Base-by-base conservation (phyloP, 169 alveolate species). In the Cyclospora cayetanensis region DNA sequence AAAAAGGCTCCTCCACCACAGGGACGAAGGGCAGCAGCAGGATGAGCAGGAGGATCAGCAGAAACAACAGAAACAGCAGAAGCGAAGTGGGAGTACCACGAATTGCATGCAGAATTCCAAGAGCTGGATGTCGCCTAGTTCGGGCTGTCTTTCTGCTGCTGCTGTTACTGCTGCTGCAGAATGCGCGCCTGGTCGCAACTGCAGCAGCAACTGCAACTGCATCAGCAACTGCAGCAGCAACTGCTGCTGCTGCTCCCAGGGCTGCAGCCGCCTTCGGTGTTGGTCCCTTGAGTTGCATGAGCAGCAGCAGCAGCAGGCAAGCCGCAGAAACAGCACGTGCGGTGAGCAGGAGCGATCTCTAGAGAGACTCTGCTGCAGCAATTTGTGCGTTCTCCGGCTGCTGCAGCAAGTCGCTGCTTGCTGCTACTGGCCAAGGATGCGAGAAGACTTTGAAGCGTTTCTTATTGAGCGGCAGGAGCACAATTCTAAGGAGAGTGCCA, bases 361-460 rank as follows among this genome's bases (percentile, higher is more conserved):
- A 1, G 84, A 72, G 0, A 60, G 35, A 20, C 84, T 72, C 5
- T 72, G 84, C 63, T 72, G 84, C 84, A 72, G 84, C 84, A 72
- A 72, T 60, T 41, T 72, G 84, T 72, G 84, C 29, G 84, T 60
- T 39, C 20, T 60, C 5, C n/a, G 35, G 84, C 84, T 72, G 84
- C 84, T 72, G 84, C 84, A 72, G 60, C 63, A 72, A 37, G 42
- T 72, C 29, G 84, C 84, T 5, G 84, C 84, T 39, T 72, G 84
- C 84, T 72, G 84, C 84, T 72, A 72, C 84, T 72, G 84, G 84
- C 84, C 84, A 29, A 4, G 41, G 63, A 72, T 72, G 84, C 53
- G 60, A 3, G 84, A 35, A 27, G 84, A 72, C 60, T 22, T 72
- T 0, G 84, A 41, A 35, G 63, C 39, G 27, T 72, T 72, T 37